Evolutionary conservation across 2,329 filamentous ascomycete species (phyloP), one percentile per base, ranked within the genome.

Genomic region (Aspergillus phoenicis): DNA sequence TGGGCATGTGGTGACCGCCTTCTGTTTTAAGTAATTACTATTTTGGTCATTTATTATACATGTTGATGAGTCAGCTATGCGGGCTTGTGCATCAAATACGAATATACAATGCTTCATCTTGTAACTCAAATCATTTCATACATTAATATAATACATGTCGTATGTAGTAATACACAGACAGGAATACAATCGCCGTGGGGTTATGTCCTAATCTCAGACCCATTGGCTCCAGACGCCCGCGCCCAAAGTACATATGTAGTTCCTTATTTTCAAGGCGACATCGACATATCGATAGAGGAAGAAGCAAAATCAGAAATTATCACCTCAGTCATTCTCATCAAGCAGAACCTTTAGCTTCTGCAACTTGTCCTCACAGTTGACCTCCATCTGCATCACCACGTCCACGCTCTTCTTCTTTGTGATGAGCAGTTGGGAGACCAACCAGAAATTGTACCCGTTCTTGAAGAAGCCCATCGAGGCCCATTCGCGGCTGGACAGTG

Each of bases 331-430:
- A 28, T 63, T 70, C 22, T 78, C 75, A 55, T 77, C 75, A 51
- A 71, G 64, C 33, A 79, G 61, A 4, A 78, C 76, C 41, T 76
- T 79, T 54, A 80, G 64, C 58, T 77, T 77, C 52, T 76, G 70
- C 41, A 80, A 60, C 57, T 79, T 79, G 64, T 80, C 77, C 53
- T 79, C 77, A 38, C 77, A 80, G 55, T 76, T 76, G n/a, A 79
- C 75, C 52, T 79, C 77, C 75, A 78, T 78, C 49, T 69, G 70
- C 71, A 78, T 78, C 8, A 79, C 72, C 13, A 80, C 75, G 57
- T 80, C 77, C n/a, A 79, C 71, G 8, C 75, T 75, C 57, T 78
- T 73, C 49, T 78, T 77, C 39, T 77, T 77, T 20, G 74, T 78
- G 61, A 79, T 73, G 13, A 80, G 72, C 4, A 78, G 64, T 51